Percentiles rank a stretch among this genome's conserved stretches.
These are phyloP conservation scores for Hyphochytrium catenoides DNA, from an alignment of 352 stramenopile species.

Conservation along the genomic window DNA sequence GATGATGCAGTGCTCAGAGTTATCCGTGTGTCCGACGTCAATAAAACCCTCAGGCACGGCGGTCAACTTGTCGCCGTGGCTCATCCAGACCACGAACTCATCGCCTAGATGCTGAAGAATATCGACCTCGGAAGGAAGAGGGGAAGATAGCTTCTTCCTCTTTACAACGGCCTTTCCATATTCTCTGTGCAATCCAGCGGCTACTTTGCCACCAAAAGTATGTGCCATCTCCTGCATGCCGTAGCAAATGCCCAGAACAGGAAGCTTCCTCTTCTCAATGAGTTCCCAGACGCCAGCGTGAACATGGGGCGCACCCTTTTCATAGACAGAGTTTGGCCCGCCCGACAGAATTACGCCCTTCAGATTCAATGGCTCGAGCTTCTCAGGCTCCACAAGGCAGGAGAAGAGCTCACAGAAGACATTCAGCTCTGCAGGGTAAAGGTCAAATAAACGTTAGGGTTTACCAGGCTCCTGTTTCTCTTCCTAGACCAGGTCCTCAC, in stretches of 20 bases:
- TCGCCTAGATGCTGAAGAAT: slow-evolving; percentile 73
- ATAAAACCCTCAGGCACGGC: slow-evolving; percentile 74
- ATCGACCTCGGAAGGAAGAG: slow-evolving; percentile 9
- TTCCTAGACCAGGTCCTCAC: too few species aligned
- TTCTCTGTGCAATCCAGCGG: slow-evolving; percentile 76
- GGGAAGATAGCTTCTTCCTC: slow-evolving; percentile 23
- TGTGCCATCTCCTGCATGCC: slow-evolving; percentile 82
- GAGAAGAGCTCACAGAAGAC: slow-evolving; percentile 99
- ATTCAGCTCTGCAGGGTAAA: slow-evolving; percentile 57
- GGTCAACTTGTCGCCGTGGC: slow-evolving; percentile 94
- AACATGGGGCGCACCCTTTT: slow-evolving; percentile 82
- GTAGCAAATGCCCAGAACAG: slow-evolving; percentile 95
- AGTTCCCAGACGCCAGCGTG: slow-evolving; percentile 80
- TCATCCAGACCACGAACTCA: slow-evolving; percentile 98
- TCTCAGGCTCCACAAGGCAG: slow-evolving; percentile 76
- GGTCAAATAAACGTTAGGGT: too few species aligned
- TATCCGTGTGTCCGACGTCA: slow-evolving; percentile 56
- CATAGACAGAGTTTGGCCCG: slow-evolving; percentile 88
- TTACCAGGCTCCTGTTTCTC: too few species aligned
- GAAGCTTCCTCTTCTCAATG: slow-evolving; percentile 82
- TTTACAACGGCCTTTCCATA: slow-evolving; percentile 90
- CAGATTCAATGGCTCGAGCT: slow-evolving; percentile 76
- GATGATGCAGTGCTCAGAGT: slow-evolving; percentile 80
- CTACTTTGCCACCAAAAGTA: slow-evolving; percentile 83
- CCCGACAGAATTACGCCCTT: slow-evolving; percentile 94